Evolutionary conservation across 768 basidiomycete genomes (phyloP), one percentile per base, ranked within the genome.

Genomic region (Lactarius pseudohatsudake): DNA sequence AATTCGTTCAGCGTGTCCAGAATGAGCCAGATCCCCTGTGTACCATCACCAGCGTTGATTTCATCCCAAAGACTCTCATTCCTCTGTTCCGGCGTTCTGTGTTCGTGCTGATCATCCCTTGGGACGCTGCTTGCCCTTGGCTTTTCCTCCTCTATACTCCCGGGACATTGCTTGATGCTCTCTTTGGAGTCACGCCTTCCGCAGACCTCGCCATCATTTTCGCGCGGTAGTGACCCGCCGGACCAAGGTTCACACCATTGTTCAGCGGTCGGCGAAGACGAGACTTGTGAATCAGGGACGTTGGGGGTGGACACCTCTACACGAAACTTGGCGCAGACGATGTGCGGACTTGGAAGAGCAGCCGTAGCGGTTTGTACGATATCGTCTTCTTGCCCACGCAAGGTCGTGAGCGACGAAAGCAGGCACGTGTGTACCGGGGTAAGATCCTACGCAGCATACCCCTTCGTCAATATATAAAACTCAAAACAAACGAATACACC

Each of bases 271-370:
- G 62, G 58, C 9, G 68, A 69, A 4, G 62, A 47, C 4, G 59
- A 43, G 2, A 22, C 43, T 2, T 38, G 57, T 2, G 59, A 11
- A 7, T 64, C 64, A 6, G 59, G 41, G 20, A 22, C 32, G n/a
- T 28, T 55, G 32, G 64, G 41, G 22, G 58, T 13, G 38, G 16
- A n/a, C 18, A 6, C 32, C 7, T 57, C 56, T 10, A 30, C 34
- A 18, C 60, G 57, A 28, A 71, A 71, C 62, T 64, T 71, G 58
- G 68, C 69, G 36, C 68, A 71, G 32, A 71, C 54, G 57, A 69
- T 57, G 43, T 71, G 59, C 11, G 64, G 64, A 38, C 70, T 66
- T 5, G 59, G 61, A 11, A n/a, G 22, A n/a, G 62, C 34, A 13
- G 64, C 55, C 3, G 56, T 20, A 9, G 68, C 18, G 5, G 59